Evolutionary conservation across 257 asterid genomes (phyloP), one percentile per base, ranked within the genome.

Genomic region (Asclepias syriaca): DNA sequence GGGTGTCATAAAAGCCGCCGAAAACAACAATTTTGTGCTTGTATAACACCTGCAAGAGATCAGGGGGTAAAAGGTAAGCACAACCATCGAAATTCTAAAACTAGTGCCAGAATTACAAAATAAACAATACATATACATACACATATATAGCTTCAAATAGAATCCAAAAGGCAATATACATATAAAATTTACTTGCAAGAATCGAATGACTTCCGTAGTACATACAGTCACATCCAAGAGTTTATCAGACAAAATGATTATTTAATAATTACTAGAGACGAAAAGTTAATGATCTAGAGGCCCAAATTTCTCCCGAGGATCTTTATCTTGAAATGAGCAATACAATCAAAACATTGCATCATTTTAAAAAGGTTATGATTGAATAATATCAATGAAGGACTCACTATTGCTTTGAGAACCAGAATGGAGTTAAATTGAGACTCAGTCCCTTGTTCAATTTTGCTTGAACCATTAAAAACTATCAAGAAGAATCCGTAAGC

Each of bases 1-100:
- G 97, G 39, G 99, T 94, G 84, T 94, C 99, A 70, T 94, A 91
- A 80, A 91, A 94, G 77, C 99, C 99, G 79, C 99, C 99, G 86
- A 94, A 94, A 51, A 91, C 85, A 77, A 92, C 74, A 77, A 95
- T 92, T 81, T 95, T 92, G 89, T 92, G 99, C 93, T 95, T 95
- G 85, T 95, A 88, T 80, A 95, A 76, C 72, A 92, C 89, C 98
- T 94, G 87, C 79, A 75, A 74, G 57, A 80, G 19, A 74, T 74
- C 65, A 80, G 46, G 49, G 75, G 75, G 59, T 37, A 75, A 80
- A 79, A 71, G 76, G 70, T 66, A 57, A 76, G 74, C 10, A 66
- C 21, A 68, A 43, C 13, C 15, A 39, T 45, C 46, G 12, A 58
- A 24, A 24, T 34, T 54, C 64, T 34, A 66, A 57, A 63, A 21